Conservation (phyloP, 2,329 filamentous ascomycete genomes). For the Cladosporium sp. region DNA sequence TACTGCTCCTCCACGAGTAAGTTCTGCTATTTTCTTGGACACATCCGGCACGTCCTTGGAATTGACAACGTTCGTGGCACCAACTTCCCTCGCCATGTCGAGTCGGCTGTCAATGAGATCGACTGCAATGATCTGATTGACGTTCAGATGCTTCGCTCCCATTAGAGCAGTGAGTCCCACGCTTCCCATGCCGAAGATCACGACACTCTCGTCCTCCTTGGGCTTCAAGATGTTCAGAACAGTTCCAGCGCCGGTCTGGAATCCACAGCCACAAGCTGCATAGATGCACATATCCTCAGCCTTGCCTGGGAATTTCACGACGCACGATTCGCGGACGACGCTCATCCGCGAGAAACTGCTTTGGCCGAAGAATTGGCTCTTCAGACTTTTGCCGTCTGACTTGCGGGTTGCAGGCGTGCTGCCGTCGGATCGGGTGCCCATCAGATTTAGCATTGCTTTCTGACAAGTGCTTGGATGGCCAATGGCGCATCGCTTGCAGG, state of each 20-base stretch:
- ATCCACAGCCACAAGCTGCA: not conserved
- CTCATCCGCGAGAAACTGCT: conserved; percentile 1
- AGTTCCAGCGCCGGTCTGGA: conserved; percentile 15
- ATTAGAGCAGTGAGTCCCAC: conserved; percentile 11
- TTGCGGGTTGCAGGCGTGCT: not conserved
- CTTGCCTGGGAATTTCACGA: not conserved
- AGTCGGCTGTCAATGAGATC: not conserved
- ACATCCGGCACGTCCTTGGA: not conserved
- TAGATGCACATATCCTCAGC: not conserved
- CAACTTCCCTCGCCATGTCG: not conserved
- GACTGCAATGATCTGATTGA: not conserved
- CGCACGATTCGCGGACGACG: not conserved
- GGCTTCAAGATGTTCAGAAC: conserved; percentile 20
- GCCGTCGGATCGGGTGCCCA: not conserved
- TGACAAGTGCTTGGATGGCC: not conserved
- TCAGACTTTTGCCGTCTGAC: not conserved
- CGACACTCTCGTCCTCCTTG: conserved; percentile 12
- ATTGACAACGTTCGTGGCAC: not conserved
- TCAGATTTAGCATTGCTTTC: not conserved
- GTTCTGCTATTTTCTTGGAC: not conserved
- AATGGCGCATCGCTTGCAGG: not conserved
- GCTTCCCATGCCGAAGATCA: conserved; percentile 19
- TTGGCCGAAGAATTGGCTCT: conserved; percentile 1
- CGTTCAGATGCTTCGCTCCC: not conserved
- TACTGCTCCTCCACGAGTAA: not conserved